A percentile compares a stretch with the other conserved stretches of the same genome.
Conservation (phyloP, 345 rosid species). For the Boechera divaricarpa region DNA sequence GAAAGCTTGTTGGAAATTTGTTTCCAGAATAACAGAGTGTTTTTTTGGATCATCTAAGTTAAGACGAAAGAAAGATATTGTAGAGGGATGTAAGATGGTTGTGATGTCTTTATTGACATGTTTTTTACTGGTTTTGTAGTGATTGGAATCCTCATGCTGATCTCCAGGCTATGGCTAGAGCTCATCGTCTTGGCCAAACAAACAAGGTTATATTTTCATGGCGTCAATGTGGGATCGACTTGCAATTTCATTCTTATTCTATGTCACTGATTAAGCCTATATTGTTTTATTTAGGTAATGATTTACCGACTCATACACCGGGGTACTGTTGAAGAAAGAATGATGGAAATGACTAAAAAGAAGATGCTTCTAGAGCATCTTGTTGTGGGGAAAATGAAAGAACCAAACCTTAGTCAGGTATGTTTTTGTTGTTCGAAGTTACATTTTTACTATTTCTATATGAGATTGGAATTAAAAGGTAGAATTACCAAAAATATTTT, state of each 20-base stretch:
- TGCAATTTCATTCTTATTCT: not conserved
- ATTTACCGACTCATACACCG: conserved; percentile 77
- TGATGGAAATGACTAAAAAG: conserved; percentile 85
- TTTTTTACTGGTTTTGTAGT: conserved; percentile 49
- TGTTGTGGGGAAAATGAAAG: conserved; percentile 84
- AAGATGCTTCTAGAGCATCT: conserved; percentile 97
- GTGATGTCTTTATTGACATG: conserved; percentile 3
- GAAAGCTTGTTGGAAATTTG: not conserved
- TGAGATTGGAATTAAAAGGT: too few species aligned
- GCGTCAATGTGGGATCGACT: not conserved
- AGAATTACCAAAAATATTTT: not conserved
- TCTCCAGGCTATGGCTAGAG: conserved; percentile 98
- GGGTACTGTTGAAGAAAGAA: conserved; percentile 81
- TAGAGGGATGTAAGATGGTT: not conserved
- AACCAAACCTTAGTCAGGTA: conserved; percentile 82
- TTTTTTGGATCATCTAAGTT: not conserved
- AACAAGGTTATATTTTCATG: conserved; percentile 60
- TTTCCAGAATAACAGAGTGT: not conserved
- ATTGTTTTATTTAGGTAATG: conserved; percentile 66
- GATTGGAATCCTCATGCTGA: conserved; percentile 99
- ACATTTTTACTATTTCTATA: too few species aligned
- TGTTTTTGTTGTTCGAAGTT: not conserved
- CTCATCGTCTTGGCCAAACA: conserved; percentile 92
- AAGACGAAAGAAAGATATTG: not conserved
- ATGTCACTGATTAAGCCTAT: conserved; percentile 27